Conservation (phyloP, 2,329 filamentous ascomycete species). For the Calonectria honghensis region DNA sequence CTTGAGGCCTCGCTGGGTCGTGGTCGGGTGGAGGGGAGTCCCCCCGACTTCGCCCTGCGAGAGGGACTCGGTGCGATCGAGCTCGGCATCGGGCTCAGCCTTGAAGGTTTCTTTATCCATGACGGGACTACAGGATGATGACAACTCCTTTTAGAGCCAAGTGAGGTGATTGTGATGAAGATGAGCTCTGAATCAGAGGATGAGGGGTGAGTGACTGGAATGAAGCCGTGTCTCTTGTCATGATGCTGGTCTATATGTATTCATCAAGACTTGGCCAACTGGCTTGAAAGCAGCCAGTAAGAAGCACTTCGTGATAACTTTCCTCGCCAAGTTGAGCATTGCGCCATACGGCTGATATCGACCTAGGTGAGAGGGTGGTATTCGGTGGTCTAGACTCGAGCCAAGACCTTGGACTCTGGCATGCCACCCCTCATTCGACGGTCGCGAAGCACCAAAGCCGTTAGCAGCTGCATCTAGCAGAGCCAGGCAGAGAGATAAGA, state of each 20-base stretch:
- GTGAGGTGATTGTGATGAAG: neutral
- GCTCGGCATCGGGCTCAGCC: slow-evolving; percentile 8
- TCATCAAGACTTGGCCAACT: neutral
- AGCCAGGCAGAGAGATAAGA: slow-evolving; percentile 18
- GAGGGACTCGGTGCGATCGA: slow-evolving; percentile 33
- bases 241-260: neutral
- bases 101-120: slow-evolving; percentile 39
- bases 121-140: neutral
- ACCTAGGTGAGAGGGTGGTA: slow-evolving; percentile 12
- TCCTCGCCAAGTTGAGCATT: slow-evolving; percentile 17
- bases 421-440: slow-evolving; percentile 12
- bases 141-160: neutral
- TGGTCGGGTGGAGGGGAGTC: neutral
- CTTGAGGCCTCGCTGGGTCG: slow-evolving; percentile 39
- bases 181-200: neutral
- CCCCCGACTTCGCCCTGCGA: slow-evolving; percentile 34
- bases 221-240: neutral
- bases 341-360: neutral
- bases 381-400: slow-evolving; percentile 20
- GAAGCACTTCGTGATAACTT: slow-evolving; percentile 28
- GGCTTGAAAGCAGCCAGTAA: slow-evolving; percentile 10
- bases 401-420: slow-evolving; percentile 6
- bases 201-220: neutral
- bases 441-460: neutral
- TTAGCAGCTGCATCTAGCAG: slow-evolving; percentile 14